Conservation (phyloP, 73 alveolate genomes). For the Tetrahymena thermophila region DNA sequence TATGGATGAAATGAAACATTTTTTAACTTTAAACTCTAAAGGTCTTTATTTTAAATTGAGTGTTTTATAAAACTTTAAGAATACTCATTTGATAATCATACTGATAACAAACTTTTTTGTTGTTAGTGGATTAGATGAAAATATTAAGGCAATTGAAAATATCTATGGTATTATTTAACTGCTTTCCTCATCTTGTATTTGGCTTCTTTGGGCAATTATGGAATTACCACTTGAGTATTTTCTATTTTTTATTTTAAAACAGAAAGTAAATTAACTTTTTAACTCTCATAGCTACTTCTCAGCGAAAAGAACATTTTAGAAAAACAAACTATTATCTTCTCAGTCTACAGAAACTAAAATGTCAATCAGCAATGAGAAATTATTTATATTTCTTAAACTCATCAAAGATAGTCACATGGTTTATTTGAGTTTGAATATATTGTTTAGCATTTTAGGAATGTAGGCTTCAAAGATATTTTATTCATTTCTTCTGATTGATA, state of each 20-base stretch:
- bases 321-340: not conserved
- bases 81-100: not conserved
- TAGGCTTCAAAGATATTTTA: slow-evolving; percentile 11
- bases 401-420: slow-evolving; percentile 12
- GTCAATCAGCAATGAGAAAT: not conserved
- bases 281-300: not conserved
- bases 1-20: not conserved
- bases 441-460: slow-evolving; percentile 8
- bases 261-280: not conserved
- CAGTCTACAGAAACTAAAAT: not conserved
- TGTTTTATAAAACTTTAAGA: not conserved
- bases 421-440: slow-evolving; percentile 10
- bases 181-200: not conserved
- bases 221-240: not conserved
- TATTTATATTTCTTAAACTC: slow-evolving; percentile 1
- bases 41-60: not conserved
- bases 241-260: not conserved
- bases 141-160: not conserved
- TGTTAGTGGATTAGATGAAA: not conserved
- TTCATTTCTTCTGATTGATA: slow-evolving; percentile 25
- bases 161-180: not conserved
- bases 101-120: not conserved
- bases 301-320: not conserved
- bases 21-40: not conserved
- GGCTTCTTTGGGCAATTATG: not conserved